These are phyloP conservation scores for Tolypocladium tropicale DNA, from an alignment of 2,329 filamentous ascomycete genomes.

Conservation along the genomic window DNA sequence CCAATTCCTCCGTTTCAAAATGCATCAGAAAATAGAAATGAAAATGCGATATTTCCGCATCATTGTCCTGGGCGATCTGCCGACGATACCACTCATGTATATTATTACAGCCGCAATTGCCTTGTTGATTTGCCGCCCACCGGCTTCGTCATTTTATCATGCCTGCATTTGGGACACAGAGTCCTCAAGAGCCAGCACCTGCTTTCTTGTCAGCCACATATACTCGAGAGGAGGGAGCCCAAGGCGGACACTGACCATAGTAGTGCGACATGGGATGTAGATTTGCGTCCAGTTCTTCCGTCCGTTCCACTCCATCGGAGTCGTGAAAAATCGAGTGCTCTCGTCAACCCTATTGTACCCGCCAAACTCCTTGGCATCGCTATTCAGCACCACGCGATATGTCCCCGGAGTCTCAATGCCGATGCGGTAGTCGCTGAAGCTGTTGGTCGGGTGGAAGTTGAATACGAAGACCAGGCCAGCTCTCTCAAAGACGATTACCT, in stretches of 20 bases:
- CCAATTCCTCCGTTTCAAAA: not conserved
- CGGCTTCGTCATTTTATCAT: not conserved
- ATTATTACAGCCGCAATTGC: not conserved
- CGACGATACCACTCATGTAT: not conserved
- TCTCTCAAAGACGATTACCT: constrained; percentile 91
- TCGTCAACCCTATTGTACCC: constrained; percentile 70
- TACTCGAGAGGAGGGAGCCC: not conserved
- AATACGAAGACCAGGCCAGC: constrained; percentile 87
- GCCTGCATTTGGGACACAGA: not conserved
- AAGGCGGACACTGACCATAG: constrained; percentile 52
- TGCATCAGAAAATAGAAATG: not conserved
- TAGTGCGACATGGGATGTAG: constrained; percentile 77
- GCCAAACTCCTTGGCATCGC: constrained; percentile 67
- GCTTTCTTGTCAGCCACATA: not conserved
- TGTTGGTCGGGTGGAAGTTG: constrained; percentile 82
- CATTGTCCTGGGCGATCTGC: not conserved
- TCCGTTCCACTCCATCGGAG: constrained; percentile 80
- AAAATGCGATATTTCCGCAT: not conserved
- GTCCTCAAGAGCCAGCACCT: constrained; percentile 43
- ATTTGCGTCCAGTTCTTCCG: constrained; percentile 86
- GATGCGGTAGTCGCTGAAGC: constrained; percentile 86
- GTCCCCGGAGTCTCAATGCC: constrained; percentile 78
- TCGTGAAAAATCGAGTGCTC: constrained; percentile 84
- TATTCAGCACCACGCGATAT: constrained; percentile 78
- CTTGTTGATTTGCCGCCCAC: not conserved